Percentiles rank a stretch among this genome's conserved stretches.
Conservation (phyloP, 805 yeast genomes). For the Yamadazyma scolyti region DNA sequence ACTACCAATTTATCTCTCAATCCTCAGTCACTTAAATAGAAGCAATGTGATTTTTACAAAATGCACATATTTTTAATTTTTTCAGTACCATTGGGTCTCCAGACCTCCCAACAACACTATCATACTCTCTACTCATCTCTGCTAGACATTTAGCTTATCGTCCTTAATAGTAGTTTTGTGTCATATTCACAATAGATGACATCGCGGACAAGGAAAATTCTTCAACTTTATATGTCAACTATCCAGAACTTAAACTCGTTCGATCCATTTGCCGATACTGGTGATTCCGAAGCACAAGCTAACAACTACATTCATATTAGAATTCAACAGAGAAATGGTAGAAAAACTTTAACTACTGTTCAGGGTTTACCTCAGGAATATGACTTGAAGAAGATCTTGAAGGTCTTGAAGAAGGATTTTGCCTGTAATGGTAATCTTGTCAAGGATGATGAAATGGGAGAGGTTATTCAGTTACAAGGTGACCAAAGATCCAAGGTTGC, state of each 20-base stretch:
- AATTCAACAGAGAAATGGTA: constrained; percentile 99
- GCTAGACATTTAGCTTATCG: too few relatives aligned
- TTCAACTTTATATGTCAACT: constrained; percentile 76
- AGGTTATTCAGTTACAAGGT: constrained; percentile 96
- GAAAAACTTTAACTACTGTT: constrained; percentile 96
- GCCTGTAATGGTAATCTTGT: constrained; percentile 99
- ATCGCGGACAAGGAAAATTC: too few relatives aligned
- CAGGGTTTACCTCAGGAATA: constrained; percentile 96
- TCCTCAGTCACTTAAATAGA: too few relatives aligned
- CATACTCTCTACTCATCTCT: too few relatives aligned
- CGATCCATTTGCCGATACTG: constrained; percentile 99
- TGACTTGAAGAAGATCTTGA: constrained; percentile 89
- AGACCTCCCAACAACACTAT: too few relatives aligned
- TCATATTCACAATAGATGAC: too few relatives aligned
- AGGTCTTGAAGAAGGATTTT: constrained; percentile 94
- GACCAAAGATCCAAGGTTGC: constrained; percentile 96
- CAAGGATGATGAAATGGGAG: constrained; percentile 94
- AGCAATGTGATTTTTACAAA: too few relatives aligned
- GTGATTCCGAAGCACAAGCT: constrained; percentile 97
- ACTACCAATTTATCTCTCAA: too few relatives aligned
- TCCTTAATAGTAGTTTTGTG: too few relatives aligned
- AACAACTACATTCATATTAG: constrained; percentile 96
- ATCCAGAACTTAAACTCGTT: constrained; percentile 85
- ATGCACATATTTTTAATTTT: too few relatives aligned
- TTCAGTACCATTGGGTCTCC: too few relatives aligned